These are phyloP conservation scores for Nakaseomyces sp. DNA, from an alignment of 1,139 yeast species.

Conservation along the genomic window DNA sequence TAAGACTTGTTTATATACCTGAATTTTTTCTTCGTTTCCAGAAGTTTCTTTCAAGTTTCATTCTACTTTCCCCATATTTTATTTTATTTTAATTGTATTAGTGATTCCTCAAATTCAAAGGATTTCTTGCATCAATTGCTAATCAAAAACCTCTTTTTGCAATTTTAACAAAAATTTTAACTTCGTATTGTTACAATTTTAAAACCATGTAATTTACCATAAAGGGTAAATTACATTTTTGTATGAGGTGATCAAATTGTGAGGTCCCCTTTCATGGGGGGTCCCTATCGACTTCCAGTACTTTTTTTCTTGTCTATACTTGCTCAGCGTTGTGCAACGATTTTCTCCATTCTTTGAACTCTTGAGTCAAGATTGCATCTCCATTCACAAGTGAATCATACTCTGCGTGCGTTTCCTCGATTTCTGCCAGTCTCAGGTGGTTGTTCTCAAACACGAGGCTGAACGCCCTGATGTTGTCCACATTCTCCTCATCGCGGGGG, in stretches of 20 bases:
- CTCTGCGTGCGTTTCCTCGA: conserved; percentile 29
- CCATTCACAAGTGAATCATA: conserved; percentile 30
- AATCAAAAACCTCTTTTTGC: too few relatives aligned
- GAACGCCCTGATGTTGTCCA: conserved; percentile 36
- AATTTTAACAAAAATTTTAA: too few relatives aligned
- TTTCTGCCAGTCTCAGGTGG: conserved; percentile 36
- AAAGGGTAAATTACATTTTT: not conserved
- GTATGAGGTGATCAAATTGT: not conserved
- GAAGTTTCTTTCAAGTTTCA: too few relatives aligned
- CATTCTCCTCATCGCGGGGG: conserved; percentile 37
- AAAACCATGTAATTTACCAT: conserved; percentile 1
- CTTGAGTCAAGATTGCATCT: conserved; percentile 40
- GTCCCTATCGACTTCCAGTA: too few relatives aligned
- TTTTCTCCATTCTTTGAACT: conserved; percentile 56
- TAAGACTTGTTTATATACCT: too few relatives aligned
- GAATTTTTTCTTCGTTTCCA: too few relatives aligned
- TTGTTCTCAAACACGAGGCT: conserved; percentile 36
- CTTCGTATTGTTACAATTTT: not conserved
- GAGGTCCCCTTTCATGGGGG: too few relatives aligned
- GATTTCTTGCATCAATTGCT: too few relatives aligned
- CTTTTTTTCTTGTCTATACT: too few relatives aligned
- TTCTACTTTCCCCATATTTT: too few relatives aligned
- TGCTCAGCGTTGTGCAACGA: not conserved
- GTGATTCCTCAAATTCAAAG: too few relatives aligned
- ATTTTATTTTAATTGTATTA: too few relatives aligned